These are phyloP conservation scores for Casaregolazyma lundiana DNA, from an alignment of 1,139 yeast species.

Conservation along the genomic window DNA sequence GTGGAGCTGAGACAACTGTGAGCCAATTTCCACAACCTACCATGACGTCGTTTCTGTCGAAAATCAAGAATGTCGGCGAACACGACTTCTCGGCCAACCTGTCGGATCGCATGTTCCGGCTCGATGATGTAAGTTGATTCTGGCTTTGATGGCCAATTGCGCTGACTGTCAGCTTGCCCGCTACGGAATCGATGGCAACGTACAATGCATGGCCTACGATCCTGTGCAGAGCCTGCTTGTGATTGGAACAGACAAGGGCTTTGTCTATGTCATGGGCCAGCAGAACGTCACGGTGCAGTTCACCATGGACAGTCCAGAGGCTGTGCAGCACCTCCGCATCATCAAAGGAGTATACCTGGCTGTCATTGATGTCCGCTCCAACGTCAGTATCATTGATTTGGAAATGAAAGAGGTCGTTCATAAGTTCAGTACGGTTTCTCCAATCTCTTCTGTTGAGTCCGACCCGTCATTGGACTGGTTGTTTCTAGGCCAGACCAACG, in stretches of 20 bases:
- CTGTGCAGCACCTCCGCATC: constrained; percentile 51
- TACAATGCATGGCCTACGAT: constrained; percentile 70
- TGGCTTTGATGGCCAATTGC: background rate
- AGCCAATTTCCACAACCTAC: background rate
- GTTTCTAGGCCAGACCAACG: constrained; percentile 73
- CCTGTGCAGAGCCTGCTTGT: constrained; percentile 87
- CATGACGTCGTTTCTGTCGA: constrained; percentile 28
- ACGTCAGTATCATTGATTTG: constrained; percentile 64
- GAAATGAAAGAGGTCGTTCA: constrained; percentile 57
- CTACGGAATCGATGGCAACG: constrained; percentile 56
- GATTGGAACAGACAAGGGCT: constrained; percentile 64
- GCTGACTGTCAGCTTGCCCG: constrained; percentile 35
- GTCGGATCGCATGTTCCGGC: constrained; percentile 33
- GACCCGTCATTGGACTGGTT: constrained; percentile 92
- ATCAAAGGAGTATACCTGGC: constrained; percentile 79
- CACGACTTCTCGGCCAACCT: constrained; percentile 34
- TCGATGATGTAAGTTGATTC: constrained; percentile 26
- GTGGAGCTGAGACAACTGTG: background rate
- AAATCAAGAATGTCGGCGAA: constrained; percentile 26
- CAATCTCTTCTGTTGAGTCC: constrained; percentile 60
- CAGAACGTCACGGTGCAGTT: constrained; percentile 73
- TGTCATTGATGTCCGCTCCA: constrained; percentile 52
- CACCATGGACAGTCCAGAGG: constrained; percentile 33
- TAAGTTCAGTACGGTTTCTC: constrained; percentile 48
- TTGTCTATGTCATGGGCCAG: constrained; percentile 78